Conservation (phyloP, 2,329 filamentous ascomycete species). For the Lecanosticta acicola region DNA sequence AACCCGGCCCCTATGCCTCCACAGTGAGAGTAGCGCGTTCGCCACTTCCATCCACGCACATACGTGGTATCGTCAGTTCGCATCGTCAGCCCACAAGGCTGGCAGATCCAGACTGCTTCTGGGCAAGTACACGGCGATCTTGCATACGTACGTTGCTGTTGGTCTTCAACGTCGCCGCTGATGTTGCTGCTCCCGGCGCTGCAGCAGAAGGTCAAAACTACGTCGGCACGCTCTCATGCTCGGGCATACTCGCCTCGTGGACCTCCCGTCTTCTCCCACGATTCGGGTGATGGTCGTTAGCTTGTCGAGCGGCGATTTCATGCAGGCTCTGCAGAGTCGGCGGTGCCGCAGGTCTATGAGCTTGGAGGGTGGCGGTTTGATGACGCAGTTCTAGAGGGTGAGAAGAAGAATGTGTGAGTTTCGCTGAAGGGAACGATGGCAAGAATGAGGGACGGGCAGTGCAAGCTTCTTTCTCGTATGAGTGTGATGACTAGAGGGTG, state of each 20-base stretch:
- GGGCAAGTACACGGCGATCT: constrained; percentile 54
- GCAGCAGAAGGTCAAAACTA: constrained; percentile 4
- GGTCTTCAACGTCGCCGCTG: not conserved
- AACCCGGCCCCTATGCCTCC: constrained; percentile 81
- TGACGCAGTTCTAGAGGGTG: constrained; percentile 69
- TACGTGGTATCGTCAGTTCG: constrained; percentile 55
- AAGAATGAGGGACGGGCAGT: no score
- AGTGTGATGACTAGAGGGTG: no score
- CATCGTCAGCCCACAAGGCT: constrained; percentile 71
- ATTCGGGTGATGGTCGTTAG: constrained; percentile 28
- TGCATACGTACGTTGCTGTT: constrained; percentile 35
- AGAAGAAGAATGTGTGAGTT: not conserved
- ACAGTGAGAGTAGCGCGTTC: constrained; percentile 71
- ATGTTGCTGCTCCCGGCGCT: not conserved
- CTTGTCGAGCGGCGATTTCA: constrained; percentile 60
- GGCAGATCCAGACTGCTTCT: constrained; percentile 74
- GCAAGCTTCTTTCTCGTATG: no score
- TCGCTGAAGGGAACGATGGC: no score
- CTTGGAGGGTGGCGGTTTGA: constrained; percentile 67
- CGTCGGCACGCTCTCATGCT: not conserved
- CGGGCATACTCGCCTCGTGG: constrained; percentile 10
- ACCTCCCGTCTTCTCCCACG: constrained; percentile 10
- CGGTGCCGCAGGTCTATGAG: constrained; percentile 70
- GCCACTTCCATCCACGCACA: constrained; percentile 76
- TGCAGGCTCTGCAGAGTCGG: constrained; percentile 71